These are phyloP conservation scores for Kregervanrija delftensis DNA, from an alignment of 805 yeast species.

Conservation along the genomic window DNA sequence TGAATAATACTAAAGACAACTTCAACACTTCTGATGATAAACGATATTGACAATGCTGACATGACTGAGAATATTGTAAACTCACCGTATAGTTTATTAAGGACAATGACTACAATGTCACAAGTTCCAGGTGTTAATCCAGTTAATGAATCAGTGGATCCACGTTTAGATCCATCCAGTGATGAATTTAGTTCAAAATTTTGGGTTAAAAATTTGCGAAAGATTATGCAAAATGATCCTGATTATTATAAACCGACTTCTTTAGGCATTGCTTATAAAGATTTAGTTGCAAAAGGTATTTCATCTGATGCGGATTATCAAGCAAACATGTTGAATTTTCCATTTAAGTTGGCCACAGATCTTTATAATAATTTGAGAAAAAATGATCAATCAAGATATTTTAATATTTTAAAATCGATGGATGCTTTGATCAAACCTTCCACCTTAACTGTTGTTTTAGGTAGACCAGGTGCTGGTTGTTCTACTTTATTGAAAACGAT, in stretches of 20 bases:
- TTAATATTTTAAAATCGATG: constrained; percentile 57
- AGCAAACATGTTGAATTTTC: constrained; percentile 44
- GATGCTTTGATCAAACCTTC: constrained; percentile 59
- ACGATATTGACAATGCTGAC: not conserved
- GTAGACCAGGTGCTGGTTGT: constrained; percentile 83
- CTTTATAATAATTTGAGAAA: constrained; percentile 18
- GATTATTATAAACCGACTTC: constrained; percentile 58
- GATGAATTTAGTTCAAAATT: constrained; percentile 53
- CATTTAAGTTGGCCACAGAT: constrained; percentile 29
- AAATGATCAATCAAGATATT: constrained; percentile 29
- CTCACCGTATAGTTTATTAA: constrained; percentile 17
- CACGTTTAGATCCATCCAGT: constrained; percentile 51
- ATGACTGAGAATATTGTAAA: constrained; percentile 2
- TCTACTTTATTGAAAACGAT: constrained; percentile 58
- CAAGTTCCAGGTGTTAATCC: constrained; percentile 44
- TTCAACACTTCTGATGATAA: too few species aligned
- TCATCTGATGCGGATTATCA: constrained; percentile 67
- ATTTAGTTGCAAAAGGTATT: constrained; percentile 56
- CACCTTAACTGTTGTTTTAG: constrained; percentile 62
- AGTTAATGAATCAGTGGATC: constrained; percentile 23
- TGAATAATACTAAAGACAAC: not conserved
- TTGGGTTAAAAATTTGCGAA: constrained; percentile 63
- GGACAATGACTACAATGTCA: constrained; percentile 43
- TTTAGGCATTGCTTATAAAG: constrained; percentile 52
- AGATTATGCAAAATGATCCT: constrained; percentile 44